A percentile compares a stretch with the other conserved stretches of the same genome.
These are phyloP conservation scores for Backusella parvicylindrica DNA, from an alignment of 192 early-diverging fungal genomes.

Conservation along the genomic window DNA sequence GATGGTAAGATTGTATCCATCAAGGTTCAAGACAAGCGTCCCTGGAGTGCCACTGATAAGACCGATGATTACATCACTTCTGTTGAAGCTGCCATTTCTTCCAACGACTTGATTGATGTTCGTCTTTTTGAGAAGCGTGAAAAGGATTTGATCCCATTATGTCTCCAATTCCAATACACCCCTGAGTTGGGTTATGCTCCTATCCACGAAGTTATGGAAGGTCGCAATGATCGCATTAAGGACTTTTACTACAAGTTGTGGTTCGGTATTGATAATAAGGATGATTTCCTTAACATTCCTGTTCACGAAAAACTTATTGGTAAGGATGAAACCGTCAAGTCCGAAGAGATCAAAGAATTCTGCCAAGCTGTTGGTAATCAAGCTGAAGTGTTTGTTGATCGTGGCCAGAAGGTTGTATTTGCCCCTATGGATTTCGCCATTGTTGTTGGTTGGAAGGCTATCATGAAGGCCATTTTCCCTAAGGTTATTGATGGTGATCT, in stretches of 20 bases:
- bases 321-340: slow-evolving; percentile 55
- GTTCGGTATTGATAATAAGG: slow-evolving; percentile 56
- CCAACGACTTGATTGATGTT: slow-evolving; percentile 52
- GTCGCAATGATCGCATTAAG: slow-evolving; percentile 80
- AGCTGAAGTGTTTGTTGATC: slow-evolving; percentile 62
- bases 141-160: slow-evolving; percentile 64
- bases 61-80: slow-evolving; percentile 44
- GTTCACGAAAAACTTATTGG: slow-evolving; percentile 65
- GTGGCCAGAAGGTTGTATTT: slow-evolving; percentile 64
- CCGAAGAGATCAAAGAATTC: slow-evolving; percentile 69
- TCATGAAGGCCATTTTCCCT: slow-evolving; percentile 90
- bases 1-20: slow-evolving; percentile 40
- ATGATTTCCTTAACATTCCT: slow-evolving; percentile 51
- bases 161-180: slow-evolving; percentile 79
- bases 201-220: slow-evolving; percentile 87
- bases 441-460: slow-evolving; percentile 86
- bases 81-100: slow-evolving; percentile 44
- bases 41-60: slow-evolving; percentile 52
- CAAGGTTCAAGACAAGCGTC: slow-evolving; percentile 49
- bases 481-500: slow-evolving; percentile 93
- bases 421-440: slow-evolving; percentile 96
- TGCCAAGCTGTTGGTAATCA: slow-evolving; percentile 75
- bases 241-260: slow-evolving; percentile 84
- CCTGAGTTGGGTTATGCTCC: slow-evolving; percentile 74
- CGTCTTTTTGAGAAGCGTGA: slow-evolving; percentile 66